Conservation (phyloP, 352 stramenopile genomes). For the Peronospora destructor region DNA sequence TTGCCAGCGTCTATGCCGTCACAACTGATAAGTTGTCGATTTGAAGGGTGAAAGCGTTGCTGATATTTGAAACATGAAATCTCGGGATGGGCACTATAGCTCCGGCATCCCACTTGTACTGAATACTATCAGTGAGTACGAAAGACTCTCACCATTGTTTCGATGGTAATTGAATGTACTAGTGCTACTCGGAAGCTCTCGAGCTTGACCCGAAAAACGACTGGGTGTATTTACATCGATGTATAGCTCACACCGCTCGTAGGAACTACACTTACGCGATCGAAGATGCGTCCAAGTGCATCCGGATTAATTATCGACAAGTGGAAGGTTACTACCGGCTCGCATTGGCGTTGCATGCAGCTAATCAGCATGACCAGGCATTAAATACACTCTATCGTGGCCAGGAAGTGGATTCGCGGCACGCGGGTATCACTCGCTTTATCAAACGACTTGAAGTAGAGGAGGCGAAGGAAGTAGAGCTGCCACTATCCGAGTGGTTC, state of each 20-base stretch:
- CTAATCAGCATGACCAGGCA: slow-evolving; percentile 43
- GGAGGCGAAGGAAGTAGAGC: slow-evolving; percentile 29
- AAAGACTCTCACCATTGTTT: too few species aligned
- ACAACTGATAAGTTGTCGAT: too few species aligned
- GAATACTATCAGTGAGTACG: too few species aligned
- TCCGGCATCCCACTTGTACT: too few species aligned
- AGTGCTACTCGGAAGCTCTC: slow-evolving; percentile 44
- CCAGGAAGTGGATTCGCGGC: slow-evolving; percentile 41
- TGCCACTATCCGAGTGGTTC: slow-evolving; percentile 38
- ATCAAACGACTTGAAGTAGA: slow-evolving; percentile 43
- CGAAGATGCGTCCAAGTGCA: slow-evolving; percentile 49
- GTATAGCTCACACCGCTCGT: slow-evolving; percentile 38
- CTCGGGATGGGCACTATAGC: too few species aligned
- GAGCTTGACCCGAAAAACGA: slow-evolving; percentile 46
- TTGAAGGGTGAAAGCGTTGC: too few species aligned
- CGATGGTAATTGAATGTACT: too few species aligned
- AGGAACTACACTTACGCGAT: slow-evolving; percentile 35
- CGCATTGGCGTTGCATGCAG: slow-evolving; percentile 37
- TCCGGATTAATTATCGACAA: slow-evolving; percentile 55
- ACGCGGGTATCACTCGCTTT: slow-evolving; percentile 39
- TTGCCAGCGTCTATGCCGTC: too few species aligned
- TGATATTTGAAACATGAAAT: too few species aligned
- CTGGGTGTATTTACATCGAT: slow-evolving; percentile 46
- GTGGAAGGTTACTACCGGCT: slow-evolving; percentile 52
- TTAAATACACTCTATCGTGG: slow-evolving; percentile 46